phyloP scores from a whole-genome alignment of 1,139 yeast genomes.

The Yamadazyma taylorii region DNA sequence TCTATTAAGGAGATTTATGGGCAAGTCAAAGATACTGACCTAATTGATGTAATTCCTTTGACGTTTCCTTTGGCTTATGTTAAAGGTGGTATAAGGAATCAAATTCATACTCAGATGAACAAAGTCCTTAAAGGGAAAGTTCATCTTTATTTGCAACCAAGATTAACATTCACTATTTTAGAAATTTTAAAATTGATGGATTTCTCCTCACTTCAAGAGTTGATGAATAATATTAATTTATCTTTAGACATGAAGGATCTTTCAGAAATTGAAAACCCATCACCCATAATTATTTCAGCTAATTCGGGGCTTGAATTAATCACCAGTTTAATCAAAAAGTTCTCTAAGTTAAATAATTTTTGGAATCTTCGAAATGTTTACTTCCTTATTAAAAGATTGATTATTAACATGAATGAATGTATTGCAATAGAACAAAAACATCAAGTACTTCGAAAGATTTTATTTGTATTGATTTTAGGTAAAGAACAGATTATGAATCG shows the following conservation, averaged over 20 bases:
- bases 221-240: not conserved
- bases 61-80: constrained; percentile 51
- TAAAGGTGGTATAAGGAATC: constrained; percentile 39
- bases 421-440: constrained; percentile 23
- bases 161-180: constrained; percentile 16
- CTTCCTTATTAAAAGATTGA: constrained; percentile 38
- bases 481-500: constrained; percentile 14
- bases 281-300: constrained; percentile 22
- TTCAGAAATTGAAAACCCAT: constrained; percentile 3
- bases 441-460: constrained; percentile 36
- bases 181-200: constrained; percentile 42
- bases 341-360: constrained; percentile 16
- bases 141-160: constrained; percentile 5
- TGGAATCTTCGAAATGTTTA: constrained; percentile 41
- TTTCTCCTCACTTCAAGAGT: constrained; percentile 22
- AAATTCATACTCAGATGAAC: constrained; percentile 26
- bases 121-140: constrained; percentile 15
- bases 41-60: no score
- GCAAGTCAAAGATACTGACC: no score
- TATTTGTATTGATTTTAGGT: constrained; percentile 35
- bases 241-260: not conserved
- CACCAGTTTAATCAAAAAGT: constrained; percentile 20
- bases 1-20: not conserved
- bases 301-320: constrained; percentile 28
- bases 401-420: constrained; percentile 24